Evolutionary conservation across 371 early-diverging fungal genomes (phyloP).

Genomic region (Aphelidium insulamus): DNA sequence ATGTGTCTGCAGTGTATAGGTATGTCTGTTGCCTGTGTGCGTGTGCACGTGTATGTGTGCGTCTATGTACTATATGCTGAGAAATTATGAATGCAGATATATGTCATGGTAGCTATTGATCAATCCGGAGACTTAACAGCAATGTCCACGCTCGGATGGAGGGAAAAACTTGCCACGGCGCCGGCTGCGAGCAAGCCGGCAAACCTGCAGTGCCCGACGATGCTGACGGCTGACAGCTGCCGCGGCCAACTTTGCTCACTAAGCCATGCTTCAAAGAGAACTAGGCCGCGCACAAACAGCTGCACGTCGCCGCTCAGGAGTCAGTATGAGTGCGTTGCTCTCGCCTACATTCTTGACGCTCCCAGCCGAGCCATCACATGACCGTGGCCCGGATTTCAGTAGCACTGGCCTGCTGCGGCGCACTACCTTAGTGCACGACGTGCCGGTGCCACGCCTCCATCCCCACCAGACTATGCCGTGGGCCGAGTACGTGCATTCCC

Average conservation of each 20-base stretch:
- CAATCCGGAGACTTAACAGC: too few relatives aligned
- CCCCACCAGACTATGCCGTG: slow-evolving; percentile 61
- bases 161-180: slow-evolving; percentile 24
- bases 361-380: slow-evolving; percentile 14
- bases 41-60: too few relatives aligned
- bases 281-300: slow-evolving; percentile 36
- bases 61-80: too few relatives aligned
- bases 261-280: slow-evolving; percentile 69
- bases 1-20: too few relatives aligned
- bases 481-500: slow-evolving; percentile 12
- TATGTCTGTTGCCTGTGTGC: too few relatives aligned
- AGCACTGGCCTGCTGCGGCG: slow-evolving; percentile 59
- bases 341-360: not conserved
- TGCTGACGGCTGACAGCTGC: slow-evolving; percentile 45
- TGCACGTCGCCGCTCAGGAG: slow-evolving; percentile 32
- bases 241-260: slow-evolving; percentile 50
- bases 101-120: too few relatives aligned
- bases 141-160: too few relatives aligned
- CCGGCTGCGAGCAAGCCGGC: slow-evolving; percentile 49
- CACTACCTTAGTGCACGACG: slow-evolving; percentile 61
- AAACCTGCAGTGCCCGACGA: slow-evolving; percentile 65
- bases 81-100: too few relatives aligned
- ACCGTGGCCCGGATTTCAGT: slow-evolving; percentile 53
- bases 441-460: slow-evolving; percentile 43
- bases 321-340: slow-evolving; percentile 10